Conservation (phyloP, 1,284 basidiomycete species). For the Cryptococcus hybrid region DNA sequence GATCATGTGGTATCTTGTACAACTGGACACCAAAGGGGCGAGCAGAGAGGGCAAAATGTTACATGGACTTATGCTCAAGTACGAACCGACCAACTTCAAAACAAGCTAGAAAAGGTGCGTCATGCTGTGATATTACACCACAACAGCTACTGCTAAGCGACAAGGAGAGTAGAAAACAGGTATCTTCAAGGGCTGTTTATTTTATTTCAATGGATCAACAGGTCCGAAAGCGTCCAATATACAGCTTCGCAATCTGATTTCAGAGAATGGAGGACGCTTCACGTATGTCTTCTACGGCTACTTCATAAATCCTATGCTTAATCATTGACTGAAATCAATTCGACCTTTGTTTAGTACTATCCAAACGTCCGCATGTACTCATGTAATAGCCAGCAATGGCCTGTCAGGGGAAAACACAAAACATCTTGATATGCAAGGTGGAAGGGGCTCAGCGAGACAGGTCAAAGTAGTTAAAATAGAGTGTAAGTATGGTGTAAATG, state of each 20-base stretch:
- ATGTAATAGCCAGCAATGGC: conserved; percentile 45
- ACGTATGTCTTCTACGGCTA: conserved; percentile 19
- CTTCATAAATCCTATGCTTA: neutral
- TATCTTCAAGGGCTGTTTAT: conserved; percentile 36
- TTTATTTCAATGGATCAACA: conserved; percentile 50
- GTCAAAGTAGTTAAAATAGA: conserved; percentile 44
- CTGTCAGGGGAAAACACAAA: conserved; percentile 48
- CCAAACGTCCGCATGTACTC: conserved; percentile 39
- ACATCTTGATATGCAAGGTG: conserved; percentile 40
- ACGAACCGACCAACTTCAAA: conserved; percentile 36
- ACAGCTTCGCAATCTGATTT: conserved; percentile 48
- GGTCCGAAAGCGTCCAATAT: conserved; percentile 46
- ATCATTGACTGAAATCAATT: neutral
- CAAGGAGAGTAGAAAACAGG: conserved; percentile 18
- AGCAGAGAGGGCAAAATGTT: neutral
- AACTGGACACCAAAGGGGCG: conserved; percentile 39
- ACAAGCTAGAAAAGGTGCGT: conserved; percentile 6
- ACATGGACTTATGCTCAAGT: conserved; percentile 43
- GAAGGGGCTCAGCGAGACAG: conserved; percentile 29
- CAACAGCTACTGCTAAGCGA: neutral
- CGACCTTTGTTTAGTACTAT: conserved; percentile 22
- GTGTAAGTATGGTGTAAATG: conserved; percentile 31
- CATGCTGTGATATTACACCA: neutral
- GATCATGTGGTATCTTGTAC: conserved; percentile 44
- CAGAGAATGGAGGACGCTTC: conserved; percentile 44